Evolutionary conservation across 2,329 filamentous ascomycete genomes (phyloP), one percentile per base, ranked within the genome.

Genomic region (Magnaporthiopsis rhizophila): DNA sequence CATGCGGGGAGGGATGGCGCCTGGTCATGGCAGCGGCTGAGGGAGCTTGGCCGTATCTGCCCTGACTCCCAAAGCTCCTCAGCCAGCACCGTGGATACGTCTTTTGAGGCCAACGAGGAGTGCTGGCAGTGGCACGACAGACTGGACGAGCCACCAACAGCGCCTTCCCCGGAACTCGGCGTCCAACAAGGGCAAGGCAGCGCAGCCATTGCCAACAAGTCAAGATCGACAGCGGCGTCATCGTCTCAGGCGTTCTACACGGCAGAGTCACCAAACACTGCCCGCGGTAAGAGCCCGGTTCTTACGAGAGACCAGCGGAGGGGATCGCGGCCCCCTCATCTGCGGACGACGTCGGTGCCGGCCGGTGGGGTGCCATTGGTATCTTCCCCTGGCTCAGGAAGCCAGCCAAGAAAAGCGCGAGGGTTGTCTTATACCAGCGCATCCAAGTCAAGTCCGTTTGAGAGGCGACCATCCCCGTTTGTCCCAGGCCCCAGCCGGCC

Each of bases 11-110:
- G 30, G 58, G 59, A 28, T 24, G 72, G 77, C 12, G 80, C 81
- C 6, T 92, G 88, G 89, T 87, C 85, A 1, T 94, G 90, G 90
- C 86, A 87, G 68, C 82, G 81, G 59, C 74, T 93, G 12, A 83
- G 86, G 45, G 82, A 86, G 68, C 77, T 92, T 30, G 85, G 83
- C 61, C 81, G 85, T 6, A 78, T 84, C 26, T 82, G 83, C 67
- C 76, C 78, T 1, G 80, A 85, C 64, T 76, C 76, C 12, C 59
- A 59, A 24, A 32, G 45, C 26, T 60, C 60, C 3, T 57, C 63
- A 38, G 64, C 36, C 66, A 68, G 28, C 76, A 84, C 85, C 0
- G 81, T 82, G 8, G 86, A 88, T 72, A 83, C 83, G 3, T 45
- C 38, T 18, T 45, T 45, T 18, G 86, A 89, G 70, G 84, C 83